Evolutionary conservation across 106 monocot genomes (phyloP).

Genomic region (Ottelia alismoides): DNA sequence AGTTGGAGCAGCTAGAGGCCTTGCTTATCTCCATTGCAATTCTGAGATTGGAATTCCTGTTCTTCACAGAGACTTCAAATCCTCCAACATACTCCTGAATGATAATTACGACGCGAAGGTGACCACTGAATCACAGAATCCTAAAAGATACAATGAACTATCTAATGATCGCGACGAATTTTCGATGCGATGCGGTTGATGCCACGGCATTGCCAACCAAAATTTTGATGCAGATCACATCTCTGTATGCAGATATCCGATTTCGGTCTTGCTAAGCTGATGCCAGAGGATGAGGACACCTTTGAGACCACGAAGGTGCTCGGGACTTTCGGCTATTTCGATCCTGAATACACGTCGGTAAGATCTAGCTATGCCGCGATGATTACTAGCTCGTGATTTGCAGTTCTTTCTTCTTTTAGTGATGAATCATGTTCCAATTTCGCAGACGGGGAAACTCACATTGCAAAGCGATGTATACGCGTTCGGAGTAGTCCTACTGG

Average conservation of each 20-base stretch:
- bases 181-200: no score
- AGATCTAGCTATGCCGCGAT: no score
- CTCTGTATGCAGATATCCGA: slow-evolving; percentile 82
- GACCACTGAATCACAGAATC: no score
- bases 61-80: slow-evolving; percentile 86
- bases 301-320: slow-evolving; percentile 46
- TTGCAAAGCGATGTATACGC: slow-evolving; percentile 85
- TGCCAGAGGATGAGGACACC: slow-evolving; percentile 60
- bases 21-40: slow-evolving; percentile 74
- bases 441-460: slow-evolving; percentile 75
- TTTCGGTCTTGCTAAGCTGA: slow-evolving; percentile 88
- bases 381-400: no score
- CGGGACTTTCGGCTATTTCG: slow-evolving; percentile 91
- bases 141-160: no score
- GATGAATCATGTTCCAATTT: no score
- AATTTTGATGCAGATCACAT: no score
- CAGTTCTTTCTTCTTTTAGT: no score
- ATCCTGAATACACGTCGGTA: slow-evolving; percentile 86
- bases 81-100: slow-evolving; percentile 75
- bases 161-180: no score
- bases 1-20: slow-evolving; percentile 70
- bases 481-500: slow-evolving; percentile 73
- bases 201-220: no score
- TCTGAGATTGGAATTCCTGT: slow-evolving; percentile 55
- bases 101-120: slow-evolving; percentile 73